Evolutionary conservation across 768 basidiomycete species (phyloP), one percentile per base, ranked within the genome.

Genomic region (Mycena haematopus): DNA sequence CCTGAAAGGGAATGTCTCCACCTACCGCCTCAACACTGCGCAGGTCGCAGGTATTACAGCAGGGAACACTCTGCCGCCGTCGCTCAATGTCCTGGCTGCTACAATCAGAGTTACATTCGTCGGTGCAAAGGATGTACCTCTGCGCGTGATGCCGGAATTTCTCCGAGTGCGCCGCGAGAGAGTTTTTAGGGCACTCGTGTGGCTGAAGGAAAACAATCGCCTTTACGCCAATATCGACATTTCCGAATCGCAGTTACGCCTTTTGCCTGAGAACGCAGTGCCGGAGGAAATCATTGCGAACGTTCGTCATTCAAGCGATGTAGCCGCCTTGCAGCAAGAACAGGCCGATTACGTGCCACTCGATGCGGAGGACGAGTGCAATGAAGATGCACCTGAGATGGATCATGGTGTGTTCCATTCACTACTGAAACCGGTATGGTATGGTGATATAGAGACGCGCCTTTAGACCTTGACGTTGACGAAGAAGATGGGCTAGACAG

Each of bases 161-260:
- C n/a, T 45, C 2, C 11, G 22, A 7, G 22, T 45, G 3, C 44
- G 44, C 6, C 19, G 44, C 3, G 17, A 45, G 19, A 2, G 19
- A 3, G 44, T 45, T n/a, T 21, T 19, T 22, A 3, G 11, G 7
- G 44, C 44, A 11, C n/a, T 45, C 3, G 2, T 19, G 5, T 80
- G 79, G 77, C 56, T 79, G 36, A 80, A 78, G 56, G 53, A 25
- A 1, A 65, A 80, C 58, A 81, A 81, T 58, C 54, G 66, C 0
- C 58, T 65, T 14, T 77, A 76, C 58, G 69, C 63, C 0, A 40
- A 75, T 38, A 71, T 79, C 13, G 53, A 67, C 0, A 75, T 80
- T 4, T 47, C 56, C 44, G 36, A 38, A 0, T 53, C 49, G 7
- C 55, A 60, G 0, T 36, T 80, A 6, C 14, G 9, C 10, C 10